Conservation (phyloP, 805 yeast genomes). For the Candida nanaspora region DNA sequence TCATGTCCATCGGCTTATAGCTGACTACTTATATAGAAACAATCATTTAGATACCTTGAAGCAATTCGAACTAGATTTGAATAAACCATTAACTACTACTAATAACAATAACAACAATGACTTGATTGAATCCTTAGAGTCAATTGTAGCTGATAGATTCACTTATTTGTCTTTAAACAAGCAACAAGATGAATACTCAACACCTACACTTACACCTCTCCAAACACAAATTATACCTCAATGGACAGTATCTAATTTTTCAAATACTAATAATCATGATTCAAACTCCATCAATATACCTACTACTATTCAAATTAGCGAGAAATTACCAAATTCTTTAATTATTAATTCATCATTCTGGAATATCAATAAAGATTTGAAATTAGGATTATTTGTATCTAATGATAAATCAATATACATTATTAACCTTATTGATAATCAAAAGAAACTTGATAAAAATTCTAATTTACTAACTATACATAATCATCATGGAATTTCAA, state of each 20-base stretch:
- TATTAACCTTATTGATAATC: constrained; percentile 21
- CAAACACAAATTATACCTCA: constrained; percentile 3
- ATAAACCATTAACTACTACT: constrained; percentile 22
- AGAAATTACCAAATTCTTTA: constrained; percentile 16
- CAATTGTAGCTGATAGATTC: constrained; percentile 28
- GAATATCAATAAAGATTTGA: too few species aligned
- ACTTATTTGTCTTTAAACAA: constrained; percentile 16
- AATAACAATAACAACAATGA: constrained; percentile 8
- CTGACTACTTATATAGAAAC: constrained; percentile 49
- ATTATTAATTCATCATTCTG: constrained; percentile 16
- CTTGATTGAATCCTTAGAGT: constrained; percentile 28
- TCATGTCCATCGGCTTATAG: constrained; percentile 42
- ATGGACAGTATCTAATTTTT: neutral
- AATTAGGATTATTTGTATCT: constrained; percentile 18
- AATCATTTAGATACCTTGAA: constrained; percentile 39
- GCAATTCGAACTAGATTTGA: constrained; percentile 41
- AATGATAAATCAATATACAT: constrained; percentile 19
- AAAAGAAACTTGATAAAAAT: too few species aligned
- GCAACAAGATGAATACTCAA: neutral
- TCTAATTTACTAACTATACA: too few species aligned
- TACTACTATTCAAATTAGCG: neutral
- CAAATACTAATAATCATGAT: neutral
- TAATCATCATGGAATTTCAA: constrained; percentile 10
- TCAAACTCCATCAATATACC: too few species aligned
- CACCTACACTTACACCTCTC: constrained; percentile 9